Evolutionary conservation across 164 flowering plant genomes (phyloP).

Genomic region (Cinnamomum chago): DNA sequence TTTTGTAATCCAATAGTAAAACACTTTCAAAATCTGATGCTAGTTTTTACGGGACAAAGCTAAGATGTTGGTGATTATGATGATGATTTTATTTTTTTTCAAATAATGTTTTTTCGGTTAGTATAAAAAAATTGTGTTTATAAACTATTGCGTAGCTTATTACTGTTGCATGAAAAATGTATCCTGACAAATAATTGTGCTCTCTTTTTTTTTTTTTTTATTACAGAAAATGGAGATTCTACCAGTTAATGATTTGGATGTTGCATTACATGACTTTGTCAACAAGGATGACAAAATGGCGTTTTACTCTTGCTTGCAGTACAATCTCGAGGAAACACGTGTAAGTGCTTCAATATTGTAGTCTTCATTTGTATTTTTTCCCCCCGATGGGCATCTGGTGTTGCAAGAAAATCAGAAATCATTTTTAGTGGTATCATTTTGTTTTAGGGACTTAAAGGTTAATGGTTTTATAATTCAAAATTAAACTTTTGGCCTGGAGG

Average conservation of each 20-base stretch:
- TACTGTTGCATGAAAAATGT: too few relatives aligned
- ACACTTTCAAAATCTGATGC: too few relatives aligned
- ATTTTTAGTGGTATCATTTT: background rate
- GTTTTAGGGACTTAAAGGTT: too few relatives aligned
- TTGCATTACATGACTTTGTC: slow-evolving; percentile 89
- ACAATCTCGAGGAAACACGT: slow-evolving; percentile 91
- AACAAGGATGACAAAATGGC: slow-evolving; percentile 97
- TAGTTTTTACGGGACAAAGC: too few relatives aligned
- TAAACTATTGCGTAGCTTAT: too few relatives aligned
- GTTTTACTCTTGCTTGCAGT: slow-evolving; percentile 68
- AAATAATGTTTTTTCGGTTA: too few relatives aligned
- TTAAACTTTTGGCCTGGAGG: too few relatives aligned
- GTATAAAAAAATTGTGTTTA: too few relatives aligned
- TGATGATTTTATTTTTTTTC: too few relatives aligned
- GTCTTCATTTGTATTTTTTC: background rate
- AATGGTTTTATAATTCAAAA: too few relatives aligned
- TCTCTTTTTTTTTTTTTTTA: background rate
- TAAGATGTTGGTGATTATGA: too few relatives aligned
- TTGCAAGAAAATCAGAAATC: background rate
- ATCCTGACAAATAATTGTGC: background rate
- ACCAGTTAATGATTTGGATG: slow-evolving; percentile 91
- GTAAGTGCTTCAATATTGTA: slow-evolving; percentile 39
- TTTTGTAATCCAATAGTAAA: too few relatives aligned
- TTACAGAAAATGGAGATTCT: slow-evolving; percentile 99
- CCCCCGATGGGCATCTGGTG: background rate